Evolutionary conservation across 225 moss, liverwort and hornwort genomes (phyloP).

Genomic region (Asterella californica): DNA sequence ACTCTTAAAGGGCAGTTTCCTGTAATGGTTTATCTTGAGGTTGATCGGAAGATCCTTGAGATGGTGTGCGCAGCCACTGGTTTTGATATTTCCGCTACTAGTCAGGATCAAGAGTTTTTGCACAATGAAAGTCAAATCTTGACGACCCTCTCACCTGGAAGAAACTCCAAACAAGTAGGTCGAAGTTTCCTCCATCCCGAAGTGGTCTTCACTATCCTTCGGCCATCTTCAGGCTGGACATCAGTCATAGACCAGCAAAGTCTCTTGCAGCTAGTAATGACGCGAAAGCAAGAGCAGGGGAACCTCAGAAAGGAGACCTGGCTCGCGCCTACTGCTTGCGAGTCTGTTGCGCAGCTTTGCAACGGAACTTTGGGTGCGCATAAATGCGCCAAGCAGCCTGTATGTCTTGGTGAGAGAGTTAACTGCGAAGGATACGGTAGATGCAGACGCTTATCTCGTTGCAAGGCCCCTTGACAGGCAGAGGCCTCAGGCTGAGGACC

Average conservation of each 20-base stretch:
- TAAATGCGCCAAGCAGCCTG: background rate
- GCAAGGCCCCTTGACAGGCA: background rate
- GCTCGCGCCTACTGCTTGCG: conserved; percentile 1
- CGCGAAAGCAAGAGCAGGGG: background rate
- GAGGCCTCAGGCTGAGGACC: background rate
- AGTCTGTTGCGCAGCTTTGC: background rate
- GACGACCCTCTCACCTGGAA: background rate
- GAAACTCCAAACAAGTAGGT: background rate
- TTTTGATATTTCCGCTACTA: conserved; percentile 1
- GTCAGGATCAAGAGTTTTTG: background rate
- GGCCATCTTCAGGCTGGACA: background rate
- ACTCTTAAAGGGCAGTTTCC: background rate
- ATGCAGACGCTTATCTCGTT: background rate
- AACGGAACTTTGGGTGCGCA: background rate
- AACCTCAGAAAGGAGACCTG: conserved; percentile 16
- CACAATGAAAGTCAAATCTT: background rate
- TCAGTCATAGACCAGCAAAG: background rate
- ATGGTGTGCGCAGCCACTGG: conserved; percentile 13
- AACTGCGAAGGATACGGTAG: background rate
- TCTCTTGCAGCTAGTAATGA: too few relatives aligned
- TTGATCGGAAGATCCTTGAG: conserved; percentile 3
- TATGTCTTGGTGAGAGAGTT: background rate
- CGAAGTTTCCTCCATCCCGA: background rate
- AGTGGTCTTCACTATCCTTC: conserved; percentile 6
- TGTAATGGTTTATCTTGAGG: background rate